Percentiles rank a stretch among this genome's conserved stretches.
These are phyloP conservation scores for Arabis hirsuta DNA, from an alignment of 345 rosid genomes.

Conservation along the genomic window DNA sequence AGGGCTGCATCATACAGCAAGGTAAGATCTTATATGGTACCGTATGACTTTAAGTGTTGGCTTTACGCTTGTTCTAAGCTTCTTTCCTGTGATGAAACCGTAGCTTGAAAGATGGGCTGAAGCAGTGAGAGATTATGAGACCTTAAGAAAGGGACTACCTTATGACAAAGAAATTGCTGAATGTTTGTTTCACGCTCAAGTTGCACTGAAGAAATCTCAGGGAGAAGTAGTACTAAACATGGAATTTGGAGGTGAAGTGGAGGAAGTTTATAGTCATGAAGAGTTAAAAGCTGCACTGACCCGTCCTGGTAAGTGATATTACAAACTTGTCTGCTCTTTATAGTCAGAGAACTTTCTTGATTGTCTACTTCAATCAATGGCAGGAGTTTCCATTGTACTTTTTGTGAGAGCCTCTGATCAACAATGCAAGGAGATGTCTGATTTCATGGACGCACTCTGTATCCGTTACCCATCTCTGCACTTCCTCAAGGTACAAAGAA, in stretches of 20 bases:
- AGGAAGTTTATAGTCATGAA: constrained; percentile 67
- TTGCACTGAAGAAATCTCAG: constrained; percentile 85
- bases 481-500: constrained; percentile 72
- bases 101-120: constrained; percentile 93
- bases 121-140: constrained; percentile 87
- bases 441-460: constrained; percentile 76
- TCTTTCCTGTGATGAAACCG: constrained; percentile 29
- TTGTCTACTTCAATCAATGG: constrained; percentile 11
- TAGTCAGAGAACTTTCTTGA: neutral
- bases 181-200: constrained; percentile 89
- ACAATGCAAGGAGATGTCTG: constrained; percentile 87
- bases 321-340: constrained; percentile 6
- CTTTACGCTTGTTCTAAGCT: constrained; percentile 22
- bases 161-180: constrained; percentile 84
- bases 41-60: constrained; percentile 3
- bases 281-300: constrained; percentile 84
- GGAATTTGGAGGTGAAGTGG: constrained; percentile 98
- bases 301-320: constrained; percentile 57
- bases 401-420: constrained; percentile 60
- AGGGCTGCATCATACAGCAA: constrained; percentile 88
- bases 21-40: constrained; percentile 48
- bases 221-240: constrained; percentile 91
- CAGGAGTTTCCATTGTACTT: constrained; percentile 83
- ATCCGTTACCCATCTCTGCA: constrained; percentile 81
- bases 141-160: constrained; percentile 78